Evolutionary conservation across 2,329 filamentous ascomycete genomes (phyloP).

Genomic region (Phaeosphaeriaceae sp.): DNA sequence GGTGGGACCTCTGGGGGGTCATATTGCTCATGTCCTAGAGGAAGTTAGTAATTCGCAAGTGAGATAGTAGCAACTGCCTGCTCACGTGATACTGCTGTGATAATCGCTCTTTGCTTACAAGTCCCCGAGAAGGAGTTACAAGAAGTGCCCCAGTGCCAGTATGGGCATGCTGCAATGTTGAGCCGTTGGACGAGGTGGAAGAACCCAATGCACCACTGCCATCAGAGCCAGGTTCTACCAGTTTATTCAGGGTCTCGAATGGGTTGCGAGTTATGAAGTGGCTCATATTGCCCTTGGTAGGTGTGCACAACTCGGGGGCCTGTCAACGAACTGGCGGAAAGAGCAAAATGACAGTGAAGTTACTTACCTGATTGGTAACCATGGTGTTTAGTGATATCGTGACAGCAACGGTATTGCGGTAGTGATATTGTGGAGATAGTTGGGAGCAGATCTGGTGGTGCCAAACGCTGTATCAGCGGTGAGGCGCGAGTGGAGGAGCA

Average conservation of each 20-base stretch:
- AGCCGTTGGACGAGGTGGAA: slow-evolving; percentile 15
- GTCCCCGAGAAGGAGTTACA: slow-evolving; percentile 6
- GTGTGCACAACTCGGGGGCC: slow-evolving; percentile 11
- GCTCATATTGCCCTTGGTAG: background rate
- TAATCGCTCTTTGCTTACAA: slow-evolving; percentile 1
- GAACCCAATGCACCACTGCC: slow-evolving; percentile 17
- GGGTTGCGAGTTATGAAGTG: slow-evolving; percentile 7
- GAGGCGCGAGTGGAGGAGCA: too few relatives aligned
- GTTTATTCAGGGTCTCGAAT: slow-evolving; percentile 8
- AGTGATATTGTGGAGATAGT: too few relatives aligned
- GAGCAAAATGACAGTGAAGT: background rate
- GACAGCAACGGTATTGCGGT: too few relatives aligned
- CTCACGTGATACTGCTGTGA: slow-evolving; percentile 16
- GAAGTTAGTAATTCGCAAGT: background rate
- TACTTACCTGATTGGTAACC: slow-evolving; percentile 14
- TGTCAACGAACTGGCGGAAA: slow-evolving; percentile 7
- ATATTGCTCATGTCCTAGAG: background rate
- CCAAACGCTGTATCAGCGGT: too few relatives aligned
- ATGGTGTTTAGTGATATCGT: background rate
- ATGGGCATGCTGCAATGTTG: slow-evolving; percentile 9
- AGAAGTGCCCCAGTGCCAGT: background rate
- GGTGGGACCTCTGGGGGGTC: slow-evolving; percentile 10
- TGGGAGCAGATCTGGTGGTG: too few relatives aligned
- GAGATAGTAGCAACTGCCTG: background rate
- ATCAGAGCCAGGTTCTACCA: slow-evolving; percentile 8